phyloP scores from a whole-genome alignment of 169 alveolate genomes.

The Blepharisma undulans region DNA sequence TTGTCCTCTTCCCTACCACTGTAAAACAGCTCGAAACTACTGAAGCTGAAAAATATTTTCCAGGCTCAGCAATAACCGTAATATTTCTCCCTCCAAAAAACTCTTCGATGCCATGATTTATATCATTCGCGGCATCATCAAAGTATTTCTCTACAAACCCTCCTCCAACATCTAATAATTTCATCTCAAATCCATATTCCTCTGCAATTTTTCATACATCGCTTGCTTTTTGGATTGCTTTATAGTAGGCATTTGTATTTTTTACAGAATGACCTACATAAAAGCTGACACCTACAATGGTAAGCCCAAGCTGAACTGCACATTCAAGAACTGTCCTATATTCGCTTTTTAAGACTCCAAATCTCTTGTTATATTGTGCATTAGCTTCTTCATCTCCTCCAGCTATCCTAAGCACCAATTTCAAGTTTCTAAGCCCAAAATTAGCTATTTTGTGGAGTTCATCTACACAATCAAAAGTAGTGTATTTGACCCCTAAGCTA shows the following conservation, averaged over 20 bases:
- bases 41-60: neutral
- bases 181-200: neutral
- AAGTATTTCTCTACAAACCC: neutral
- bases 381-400: neutral
- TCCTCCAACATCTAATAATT: neutral
- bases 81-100: neutral
- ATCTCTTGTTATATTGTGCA: neutral
- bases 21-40: neutral
- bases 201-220: neutral
- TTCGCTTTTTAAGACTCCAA: neutral
- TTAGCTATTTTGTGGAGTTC: neutral
- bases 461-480: neutral
- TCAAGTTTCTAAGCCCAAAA: neutral
- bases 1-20: neutral
- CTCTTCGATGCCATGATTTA: neutral
- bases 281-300: neutral
- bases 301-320: neutral
- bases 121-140: neutral
- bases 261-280: neutral
- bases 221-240: neutral
- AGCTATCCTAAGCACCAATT: neutral
- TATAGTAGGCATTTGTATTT: neutral
- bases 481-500: neutral
- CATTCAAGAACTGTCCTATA: neutral
- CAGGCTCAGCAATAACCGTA: neutral